These are phyloP conservation scores for Nepenthes alata DNA, from an alignment of 179 eudicot species.

Conservation along the genomic window DNA sequence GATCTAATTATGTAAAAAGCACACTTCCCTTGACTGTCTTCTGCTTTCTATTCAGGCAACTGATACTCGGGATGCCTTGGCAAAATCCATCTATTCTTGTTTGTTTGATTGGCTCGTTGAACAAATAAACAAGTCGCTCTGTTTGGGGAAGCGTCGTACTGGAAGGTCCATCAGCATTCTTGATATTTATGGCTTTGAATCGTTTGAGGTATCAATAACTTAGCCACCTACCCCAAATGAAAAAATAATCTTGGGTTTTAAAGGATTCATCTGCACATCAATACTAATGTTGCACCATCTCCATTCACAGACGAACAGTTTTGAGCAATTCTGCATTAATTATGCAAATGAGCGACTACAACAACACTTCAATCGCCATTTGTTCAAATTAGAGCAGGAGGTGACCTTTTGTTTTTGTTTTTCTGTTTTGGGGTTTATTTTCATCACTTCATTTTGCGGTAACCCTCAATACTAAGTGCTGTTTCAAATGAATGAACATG, in stretches of 20 bases:
- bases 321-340: slow-evolving; percentile 97
- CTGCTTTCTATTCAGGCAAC: slow-evolving; percentile 48
- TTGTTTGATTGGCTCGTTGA: slow-evolving; percentile 98
- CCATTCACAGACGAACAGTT: slow-evolving; percentile 67
- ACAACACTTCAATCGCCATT: slow-evolving; percentile 93
- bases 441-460: too few relatives aligned
- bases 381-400: slow-evolving; percentile 96
- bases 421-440: too few relatives aligned
- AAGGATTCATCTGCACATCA: too few relatives aligned
- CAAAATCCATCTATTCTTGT: slow-evolving; percentile 84
- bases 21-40: neutral
- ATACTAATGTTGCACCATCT: neutral
- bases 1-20: neutral
- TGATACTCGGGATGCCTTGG: slow-evolving; percentile 90
- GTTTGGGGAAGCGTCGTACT: slow-evolving; percentile 76
- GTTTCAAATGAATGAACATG: too few relatives aligned
- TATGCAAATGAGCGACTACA: slow-evolving; percentile 97
- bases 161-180: slow-evolving; percentile 97
- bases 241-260: too few relatives aligned
- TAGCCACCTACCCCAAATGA: neutral
- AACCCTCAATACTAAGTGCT: too few relatives aligned
- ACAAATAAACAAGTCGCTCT: slow-evolving; percentile 81
- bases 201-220: slow-evolving; percentile 50
- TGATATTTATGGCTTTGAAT: slow-evolving; percentile 98
- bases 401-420: slow-evolving; percentile 18